Evolutionary conservation across 169 alveolate species (phyloP).

Genomic region (Plasmodium gaboni): DNA sequence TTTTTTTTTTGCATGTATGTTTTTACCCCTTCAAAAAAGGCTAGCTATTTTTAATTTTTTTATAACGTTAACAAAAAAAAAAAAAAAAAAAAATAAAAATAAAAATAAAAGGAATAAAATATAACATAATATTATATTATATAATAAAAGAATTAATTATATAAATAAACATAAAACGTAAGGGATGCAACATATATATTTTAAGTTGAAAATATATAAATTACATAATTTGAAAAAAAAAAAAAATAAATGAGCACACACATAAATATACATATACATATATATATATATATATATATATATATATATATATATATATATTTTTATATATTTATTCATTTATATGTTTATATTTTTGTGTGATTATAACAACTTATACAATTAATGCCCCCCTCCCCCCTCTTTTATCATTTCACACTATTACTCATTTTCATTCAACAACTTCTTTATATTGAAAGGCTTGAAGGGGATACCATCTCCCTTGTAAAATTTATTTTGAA

Average conservation of each 20-base stretch:
- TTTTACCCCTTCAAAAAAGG: too few relatives aligned
- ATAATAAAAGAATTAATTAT: too few relatives aligned
- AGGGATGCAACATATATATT: too few relatives aligned
- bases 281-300: not conserved
- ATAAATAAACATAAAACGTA: too few relatives aligned
- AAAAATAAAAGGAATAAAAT: too few relatives aligned
- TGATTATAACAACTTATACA: not conserved
- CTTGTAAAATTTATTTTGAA: slow-evolving; percentile 98
- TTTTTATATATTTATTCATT: not conserved
- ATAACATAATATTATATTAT: too few relatives aligned
- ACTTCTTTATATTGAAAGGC: slow-evolving; percentile 68
- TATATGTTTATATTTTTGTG: not conserved
- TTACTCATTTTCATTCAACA: slow-evolving; percentile 34
- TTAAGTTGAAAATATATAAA: too few relatives aligned
- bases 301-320: not conserved
- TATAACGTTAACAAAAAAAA: too few relatives aligned
- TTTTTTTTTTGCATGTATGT: too few relatives aligned
- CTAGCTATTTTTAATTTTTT: too few relatives aligned
- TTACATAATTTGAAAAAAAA: too few relatives aligned
- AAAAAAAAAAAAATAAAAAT: too few relatives aligned
- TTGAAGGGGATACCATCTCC: slow-evolving; percentile 95
- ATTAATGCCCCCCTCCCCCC: not conserved
- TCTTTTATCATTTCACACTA: not conserved
- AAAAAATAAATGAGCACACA: not conserved
- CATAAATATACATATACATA: not conserved